Percentiles rank a stretch among this genome's conserved stretches.
These are phyloP conservation scores for Melaleuca quinquenervia DNA, from an alignment of 345 rosid genomes.

Conservation along the genomic window DNA sequence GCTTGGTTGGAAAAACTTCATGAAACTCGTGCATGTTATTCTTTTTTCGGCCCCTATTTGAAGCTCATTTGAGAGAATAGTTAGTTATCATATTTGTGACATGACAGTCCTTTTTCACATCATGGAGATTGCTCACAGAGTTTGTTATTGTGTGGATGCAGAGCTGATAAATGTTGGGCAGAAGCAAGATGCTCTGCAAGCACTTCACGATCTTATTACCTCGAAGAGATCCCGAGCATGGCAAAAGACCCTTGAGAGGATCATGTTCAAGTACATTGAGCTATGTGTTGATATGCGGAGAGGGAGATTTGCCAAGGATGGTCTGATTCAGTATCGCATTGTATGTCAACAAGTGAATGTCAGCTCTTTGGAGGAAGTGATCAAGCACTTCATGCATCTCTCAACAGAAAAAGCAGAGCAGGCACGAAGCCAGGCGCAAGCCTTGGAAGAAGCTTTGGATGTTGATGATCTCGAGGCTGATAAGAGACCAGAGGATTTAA, in stretches of 20 bases:
- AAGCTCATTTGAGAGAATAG: background rate
- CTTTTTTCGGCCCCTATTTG: background rate
- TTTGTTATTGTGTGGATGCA: constrained; percentile 14
- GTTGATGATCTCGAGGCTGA: constrained; percentile 99
- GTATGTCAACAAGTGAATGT: constrained; percentile 98
- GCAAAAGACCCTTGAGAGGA: constrained; percentile 86
- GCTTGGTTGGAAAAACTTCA: background rate
- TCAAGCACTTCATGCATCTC: constrained; percentile 90
- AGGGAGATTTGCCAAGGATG: constrained; percentile 96
- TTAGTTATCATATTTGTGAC: background rate
- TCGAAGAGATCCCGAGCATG: constrained; percentile 91
- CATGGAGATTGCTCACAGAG: background rate
- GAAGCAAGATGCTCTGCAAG: constrained; percentile 92
- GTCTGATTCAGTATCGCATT: constrained; percentile 85
- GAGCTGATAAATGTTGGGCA: constrained; percentile 97
- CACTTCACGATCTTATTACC: constrained; percentile 81
- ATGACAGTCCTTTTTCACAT: background rate
- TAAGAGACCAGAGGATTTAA: constrained; percentile 89
- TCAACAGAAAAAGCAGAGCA: constrained; percentile 96
- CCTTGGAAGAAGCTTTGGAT: constrained; percentile 95
- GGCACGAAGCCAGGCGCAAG: constrained; percentile 89
- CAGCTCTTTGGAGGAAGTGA: constrained; percentile 92
- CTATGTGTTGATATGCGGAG: constrained; percentile 91
- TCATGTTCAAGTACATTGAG: constrained; percentile 95
- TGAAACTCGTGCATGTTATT: background rate